phyloP scores from a whole-genome alignment of 805 yeast genomes.

The Yarrowia sp. region DNA sequence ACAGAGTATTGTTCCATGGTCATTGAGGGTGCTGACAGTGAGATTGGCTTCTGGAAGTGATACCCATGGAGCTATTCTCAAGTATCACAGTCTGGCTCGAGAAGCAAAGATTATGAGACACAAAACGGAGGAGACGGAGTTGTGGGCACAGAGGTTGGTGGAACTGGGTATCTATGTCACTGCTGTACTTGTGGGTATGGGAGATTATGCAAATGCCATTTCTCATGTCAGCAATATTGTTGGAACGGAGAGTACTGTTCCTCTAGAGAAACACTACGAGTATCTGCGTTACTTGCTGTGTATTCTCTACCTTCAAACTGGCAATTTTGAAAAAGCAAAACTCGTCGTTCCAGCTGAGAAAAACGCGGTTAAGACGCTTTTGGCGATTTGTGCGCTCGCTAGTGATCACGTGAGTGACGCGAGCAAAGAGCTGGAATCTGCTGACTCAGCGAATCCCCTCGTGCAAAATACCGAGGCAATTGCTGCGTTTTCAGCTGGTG shows the following conservation, averaged over 20 bases:
- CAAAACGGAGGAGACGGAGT: slow-evolving; percentile 11
- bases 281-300: slow-evolving; percentile 2
- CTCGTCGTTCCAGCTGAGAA: neutral
- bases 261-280: neutral
- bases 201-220: slow-evolving; percentile 39
- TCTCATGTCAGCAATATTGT: neutral
- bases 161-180: slow-evolving; percentile 38
- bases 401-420: neutral
- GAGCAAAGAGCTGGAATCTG: neutral
- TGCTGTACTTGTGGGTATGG: slow-evolving; percentile 38
- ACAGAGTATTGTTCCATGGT: slow-evolving; percentile 37
- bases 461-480: slow-evolving; percentile 17
- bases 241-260: neutral
- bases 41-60: slow-evolving; percentile 40
- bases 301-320: slow-evolving; percentile 4
- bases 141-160: slow-evolving; percentile 34
- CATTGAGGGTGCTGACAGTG: slow-evolving; percentile 37
- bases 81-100: slow-evolving; percentile 39
- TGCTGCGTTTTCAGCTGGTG: neutral
- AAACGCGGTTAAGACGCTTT: neutral
- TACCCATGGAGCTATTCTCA: slow-evolving; percentile 37
- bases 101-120: slow-evolving; percentile 38
- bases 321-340: neutral
- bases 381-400: neutral
- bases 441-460: slow-evolving; percentile 14